Base-by-base conservation (phyloP, 768 basidiomycete genomes). In the Cytidiella melzeri region DNA sequence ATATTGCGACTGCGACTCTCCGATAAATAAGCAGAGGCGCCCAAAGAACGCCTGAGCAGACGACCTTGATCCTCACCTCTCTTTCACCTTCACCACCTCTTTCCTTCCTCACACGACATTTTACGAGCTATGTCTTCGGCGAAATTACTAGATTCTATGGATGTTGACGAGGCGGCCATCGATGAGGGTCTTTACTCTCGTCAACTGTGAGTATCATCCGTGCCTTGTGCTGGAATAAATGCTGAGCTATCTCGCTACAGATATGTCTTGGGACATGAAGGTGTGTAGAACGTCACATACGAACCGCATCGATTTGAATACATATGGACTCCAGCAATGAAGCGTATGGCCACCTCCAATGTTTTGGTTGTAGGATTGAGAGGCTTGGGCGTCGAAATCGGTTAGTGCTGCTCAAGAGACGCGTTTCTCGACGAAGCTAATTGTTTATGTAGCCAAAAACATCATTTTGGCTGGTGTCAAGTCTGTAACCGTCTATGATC, bases 261-360 rank as follows among this genome's bases (percentile, higher is more conserved):
- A 57, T 97, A 98, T 66, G 94, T 98, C 9, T 81, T 98, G 23
- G 94, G 94, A 25, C 92, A 97, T 66, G 94, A 97, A 79, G 94
- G 94, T 91, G 56, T 55, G 65, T n/a, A n/a, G n/a, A n/a, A n/a
- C n/a, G n/a, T 44, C 47, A 40, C 46, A 11, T 24, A 3, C 11
- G 44, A 24, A 40, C 26, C 26, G 9, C 43, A 38, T 11, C 45
- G 42, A 41, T 27, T 1, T 9, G 47, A 21, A 36, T 28, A 6
- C n/a, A 28, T 3, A 13, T 59, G 20, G n/a, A n/a, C 23, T 41
- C n/a, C 57, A 97, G 95, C 95, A 40, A 98, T 98, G 96, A 96
- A 96, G 76, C 86, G 84, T 63, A 98, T 99, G 96, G 95, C 96
- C 5, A 74, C 80, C 13, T 97, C 94, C 30, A 96, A 96, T 63